These are phyloP conservation scores for Fagopyrum tataricum DNA, from an alignment of 148 eudicot species.

Conservation along the genomic window DNA sequence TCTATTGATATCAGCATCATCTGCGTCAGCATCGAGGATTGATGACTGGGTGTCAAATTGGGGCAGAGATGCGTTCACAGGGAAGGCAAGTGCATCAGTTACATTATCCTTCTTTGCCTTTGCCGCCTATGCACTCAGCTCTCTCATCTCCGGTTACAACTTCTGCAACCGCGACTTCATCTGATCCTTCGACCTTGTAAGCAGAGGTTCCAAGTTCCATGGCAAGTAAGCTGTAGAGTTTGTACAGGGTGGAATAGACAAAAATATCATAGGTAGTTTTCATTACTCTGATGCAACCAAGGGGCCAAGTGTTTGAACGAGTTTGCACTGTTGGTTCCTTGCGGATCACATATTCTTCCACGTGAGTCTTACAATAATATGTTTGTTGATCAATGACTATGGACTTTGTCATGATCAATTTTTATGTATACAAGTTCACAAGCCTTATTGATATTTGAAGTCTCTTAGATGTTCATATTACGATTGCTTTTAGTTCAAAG, in stretches of 20 bases:
- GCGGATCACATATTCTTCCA: constrained; percentile 4
- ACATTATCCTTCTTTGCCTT: constrained; percentile 83
- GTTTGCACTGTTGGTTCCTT: not conserved
- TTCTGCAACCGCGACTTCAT: constrained; percentile 48
- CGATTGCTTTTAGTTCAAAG: not conserved
- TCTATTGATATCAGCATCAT: constrained; percentile 70
- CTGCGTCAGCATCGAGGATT: constrained; percentile 80
- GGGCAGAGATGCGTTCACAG: constrained; percentile 89
- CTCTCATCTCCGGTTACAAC: constrained; percentile 79
- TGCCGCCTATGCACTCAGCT: constrained; percentile 67
- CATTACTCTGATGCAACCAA: not conserved
- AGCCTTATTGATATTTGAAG: not conserved
- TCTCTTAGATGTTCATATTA: not conserved
- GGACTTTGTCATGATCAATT: constrained; percentile 3
- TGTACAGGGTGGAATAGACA: constrained; percentile 9
- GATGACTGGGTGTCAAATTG: constrained; percentile 78
- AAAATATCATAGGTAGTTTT: not conserved
- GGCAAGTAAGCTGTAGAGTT: constrained; percentile 8
- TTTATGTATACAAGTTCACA: not conserved
- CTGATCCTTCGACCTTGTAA: constrained; percentile 20
- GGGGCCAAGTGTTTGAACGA: not conserved
- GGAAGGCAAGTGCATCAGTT: constrained; percentile 67
- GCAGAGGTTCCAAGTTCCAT: not conserved
- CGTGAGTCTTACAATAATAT: not conserved
- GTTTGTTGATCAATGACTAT: constrained; percentile 9